Conservation (phyloP, 768 basidiomycete species). For the Termitomyces sp. region DNA sequence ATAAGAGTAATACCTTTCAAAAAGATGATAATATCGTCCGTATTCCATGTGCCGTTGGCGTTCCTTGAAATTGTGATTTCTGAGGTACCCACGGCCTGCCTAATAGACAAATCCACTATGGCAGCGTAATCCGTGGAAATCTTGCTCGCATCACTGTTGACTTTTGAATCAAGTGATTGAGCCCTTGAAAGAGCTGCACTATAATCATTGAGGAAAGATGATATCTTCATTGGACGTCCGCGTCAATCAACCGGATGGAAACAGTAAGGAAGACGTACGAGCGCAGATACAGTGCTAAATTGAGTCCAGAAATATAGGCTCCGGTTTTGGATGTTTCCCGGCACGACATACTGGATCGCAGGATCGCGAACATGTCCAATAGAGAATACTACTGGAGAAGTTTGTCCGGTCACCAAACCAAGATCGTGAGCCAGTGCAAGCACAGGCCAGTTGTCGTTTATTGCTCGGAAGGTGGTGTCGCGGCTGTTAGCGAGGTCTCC, state of each 20-base stretch:
- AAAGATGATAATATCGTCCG: conserved; percentile 44
- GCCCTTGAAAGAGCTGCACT: conserved; percentile 36
- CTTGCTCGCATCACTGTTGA: conserved; percentile 37
- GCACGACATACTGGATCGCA: conserved; percentile 37
- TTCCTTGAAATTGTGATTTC: conserved; percentile 51
- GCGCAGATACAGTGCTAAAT: conserved; percentile 25
- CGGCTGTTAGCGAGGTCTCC: conserved; percentile 45
- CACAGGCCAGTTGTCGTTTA: conserved; percentile 53
- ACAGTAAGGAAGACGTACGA: conserved; percentile 27
- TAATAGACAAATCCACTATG: conserved; percentile 43
- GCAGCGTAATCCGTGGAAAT: conserved; percentile 48
- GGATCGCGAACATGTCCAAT: conserved; percentile 49
- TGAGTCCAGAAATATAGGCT: conserved; percentile 40
- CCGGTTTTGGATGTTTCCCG: conserved; percentile 31
- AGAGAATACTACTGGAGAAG: conserved; percentile 39
- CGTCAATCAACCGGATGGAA: conserved; percentile 8
- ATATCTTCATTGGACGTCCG: conserved; percentile 19
- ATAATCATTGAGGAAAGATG: conserved; percentile 39
- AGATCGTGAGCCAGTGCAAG: conserved; percentile 57
- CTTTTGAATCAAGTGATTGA: conserved; percentile 37
- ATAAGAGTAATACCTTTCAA: conserved; percentile 38
- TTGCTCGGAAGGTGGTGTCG: conserved; percentile 54
- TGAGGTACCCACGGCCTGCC: conserved; percentile 45
- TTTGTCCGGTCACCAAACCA: conserved; percentile 33
- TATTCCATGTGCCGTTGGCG: conserved; percentile 41